These are phyloP conservation scores for Fusarium nygamai DNA, from an alignment of 2,329 filamentous ascomycete genomes.

Conservation along the genomic window DNA sequence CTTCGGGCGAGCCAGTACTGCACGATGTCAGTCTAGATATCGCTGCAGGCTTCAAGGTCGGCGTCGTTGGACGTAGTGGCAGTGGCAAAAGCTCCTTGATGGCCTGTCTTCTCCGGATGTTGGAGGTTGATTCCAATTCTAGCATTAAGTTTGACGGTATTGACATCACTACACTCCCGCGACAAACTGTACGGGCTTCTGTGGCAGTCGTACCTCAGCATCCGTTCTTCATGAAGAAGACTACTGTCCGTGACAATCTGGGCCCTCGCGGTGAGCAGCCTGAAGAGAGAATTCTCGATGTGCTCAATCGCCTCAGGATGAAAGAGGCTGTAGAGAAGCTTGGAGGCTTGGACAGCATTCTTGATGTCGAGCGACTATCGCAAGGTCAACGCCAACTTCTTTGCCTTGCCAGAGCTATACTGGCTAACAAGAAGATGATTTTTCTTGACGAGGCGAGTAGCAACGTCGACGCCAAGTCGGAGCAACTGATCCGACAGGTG, in stretches of 20 bases:
- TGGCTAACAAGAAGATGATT: slow-evolving; percentile 48
- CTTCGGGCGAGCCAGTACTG: slow-evolving; percentile 38
- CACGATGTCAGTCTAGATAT: slow-evolving; percentile 46
- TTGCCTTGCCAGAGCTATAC: slow-evolving; percentile 49
- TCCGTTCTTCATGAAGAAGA: slow-evolving; percentile 59
- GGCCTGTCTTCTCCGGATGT: slow-evolving; percentile 57
- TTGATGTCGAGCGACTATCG: slow-evolving; percentile 48
- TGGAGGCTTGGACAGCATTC: slow-evolving; percentile 50
- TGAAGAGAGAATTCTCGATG: slow-evolving; percentile 47
- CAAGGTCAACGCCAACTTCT: slow-evolving; percentile 59
- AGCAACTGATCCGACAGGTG: slow-evolving; percentile 48
- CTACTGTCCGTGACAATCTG: slow-evolving; percentile 57
- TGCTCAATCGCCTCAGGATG: slow-evolving; percentile 40
- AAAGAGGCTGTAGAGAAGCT: slow-evolving; percentile 36
- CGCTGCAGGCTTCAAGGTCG: slow-evolving; percentile 49
- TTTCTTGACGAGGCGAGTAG: slow-evolving; percentile 52
- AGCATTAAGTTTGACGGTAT: slow-evolving; percentile 57
- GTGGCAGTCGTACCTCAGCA: slow-evolving; percentile 62
- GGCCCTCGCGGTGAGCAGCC: slow-evolving; percentile 50
- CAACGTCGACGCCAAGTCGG: slow-evolving; percentile 49
- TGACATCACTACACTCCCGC: slow-evolving; percentile 44
- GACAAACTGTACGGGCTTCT: slow-evolving; percentile 36
- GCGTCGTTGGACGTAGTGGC: slow-evolving; percentile 57
- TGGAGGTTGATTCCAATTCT: slow-evolving; percentile 53
- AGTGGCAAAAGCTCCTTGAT: slow-evolving; percentile 52